These are phyloP conservation scores for Monosporozyma siamensis DNA, from an alignment of 805 yeast species.

Conservation along the genomic window DNA sequence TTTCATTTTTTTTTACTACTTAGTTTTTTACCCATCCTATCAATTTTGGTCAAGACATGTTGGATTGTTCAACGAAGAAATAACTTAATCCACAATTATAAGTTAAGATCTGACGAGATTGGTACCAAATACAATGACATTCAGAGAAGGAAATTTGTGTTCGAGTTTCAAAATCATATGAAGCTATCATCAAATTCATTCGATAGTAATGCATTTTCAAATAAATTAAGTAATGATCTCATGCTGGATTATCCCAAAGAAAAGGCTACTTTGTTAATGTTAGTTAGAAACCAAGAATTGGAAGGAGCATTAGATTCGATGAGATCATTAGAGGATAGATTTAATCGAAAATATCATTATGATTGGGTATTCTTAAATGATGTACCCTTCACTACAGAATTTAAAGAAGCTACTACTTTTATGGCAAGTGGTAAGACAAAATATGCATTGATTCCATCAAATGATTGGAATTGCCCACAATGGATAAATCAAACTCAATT, in stretches of 20 bases:
- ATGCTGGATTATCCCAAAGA: constrained; percentile 8
- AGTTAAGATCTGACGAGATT: not conserved
- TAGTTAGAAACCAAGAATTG: constrained; percentile 74
- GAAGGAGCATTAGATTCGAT: constrained; percentile 66
- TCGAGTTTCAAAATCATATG: constrained; percentile 3
- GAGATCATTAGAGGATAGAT: constrained; percentile 68
- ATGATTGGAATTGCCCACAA: constrained; percentile 74
- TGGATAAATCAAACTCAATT: constrained; percentile 55
- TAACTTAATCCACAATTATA: not conserved
- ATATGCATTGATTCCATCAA: constrained; percentile 56
- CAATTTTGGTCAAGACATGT: not conserved
- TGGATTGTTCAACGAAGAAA: not conserved
- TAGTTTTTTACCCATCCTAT: not conserved
- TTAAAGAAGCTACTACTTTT: constrained; percentile 48
- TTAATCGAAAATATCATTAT: constrained; percentile 55
- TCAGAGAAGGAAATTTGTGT: not conserved
- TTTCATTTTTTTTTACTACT: not conserved
- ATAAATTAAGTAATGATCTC: not conserved
- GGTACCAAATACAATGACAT: constrained; percentile 1
- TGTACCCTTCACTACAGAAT: constrained; percentile 54
- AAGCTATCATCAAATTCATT: constrained; percentile 25
- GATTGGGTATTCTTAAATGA: constrained; percentile 78
- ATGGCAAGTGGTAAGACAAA: constrained; percentile 56
- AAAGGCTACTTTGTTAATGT: constrained; percentile 83
- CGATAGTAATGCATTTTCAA: constrained; percentile 10